Percentiles rank a stretch among this genome's conserved stretches.
Evolutionary conservation across 768 basidiomycete species (phyloP).

Genomic region (Boletus sp.): DNA sequence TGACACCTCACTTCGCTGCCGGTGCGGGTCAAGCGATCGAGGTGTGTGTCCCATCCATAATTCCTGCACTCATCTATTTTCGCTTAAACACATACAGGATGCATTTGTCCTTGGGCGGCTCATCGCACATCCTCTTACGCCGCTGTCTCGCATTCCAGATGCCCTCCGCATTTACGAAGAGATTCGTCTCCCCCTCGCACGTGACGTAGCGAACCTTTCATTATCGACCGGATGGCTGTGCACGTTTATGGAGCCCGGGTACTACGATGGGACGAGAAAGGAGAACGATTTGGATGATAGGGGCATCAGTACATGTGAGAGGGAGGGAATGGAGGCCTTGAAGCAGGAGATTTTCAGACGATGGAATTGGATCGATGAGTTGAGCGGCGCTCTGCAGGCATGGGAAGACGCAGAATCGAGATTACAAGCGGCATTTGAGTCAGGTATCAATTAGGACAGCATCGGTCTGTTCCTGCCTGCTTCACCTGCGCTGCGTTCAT

Average conservation of each 20-base stretch:
- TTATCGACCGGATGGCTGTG: neutral
- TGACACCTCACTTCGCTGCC: constrained; percentile 21
- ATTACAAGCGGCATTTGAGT: neutral
- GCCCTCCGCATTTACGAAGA: constrained; percentile 11
- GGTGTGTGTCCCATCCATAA: constrained; percentile 6
- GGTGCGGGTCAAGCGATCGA: constrained; percentile 29
- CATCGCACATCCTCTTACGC: constrained; percentile 18
- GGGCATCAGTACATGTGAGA: constrained; percentile 6
- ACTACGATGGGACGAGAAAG: constrained; percentile 21
- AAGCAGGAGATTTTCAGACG: constrained; percentile 11
- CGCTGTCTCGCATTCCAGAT: neutral
- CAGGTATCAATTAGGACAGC: no score
- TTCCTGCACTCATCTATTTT: neutral
- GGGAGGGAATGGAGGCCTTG: constrained; percentile 17
- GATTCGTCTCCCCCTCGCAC: constrained; percentile 12
- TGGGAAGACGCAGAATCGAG: constrained; percentile 20
- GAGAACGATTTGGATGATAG: constrained; percentile 5
- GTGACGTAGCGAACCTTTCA: constrained; percentile 14
- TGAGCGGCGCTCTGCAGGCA: constrained; percentile 1
- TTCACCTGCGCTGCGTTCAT: no score
- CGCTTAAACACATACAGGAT: constrained; percentile 4
- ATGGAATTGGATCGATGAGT: constrained; percentile 17
- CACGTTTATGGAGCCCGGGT: constrained; percentile 15
- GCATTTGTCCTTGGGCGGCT: constrained; percentile 23
- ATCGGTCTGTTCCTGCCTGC: no score